phyloP scores from a whole-genome alignment of 139 green algal genomes.

The Zygnema cylindricum region DNA sequence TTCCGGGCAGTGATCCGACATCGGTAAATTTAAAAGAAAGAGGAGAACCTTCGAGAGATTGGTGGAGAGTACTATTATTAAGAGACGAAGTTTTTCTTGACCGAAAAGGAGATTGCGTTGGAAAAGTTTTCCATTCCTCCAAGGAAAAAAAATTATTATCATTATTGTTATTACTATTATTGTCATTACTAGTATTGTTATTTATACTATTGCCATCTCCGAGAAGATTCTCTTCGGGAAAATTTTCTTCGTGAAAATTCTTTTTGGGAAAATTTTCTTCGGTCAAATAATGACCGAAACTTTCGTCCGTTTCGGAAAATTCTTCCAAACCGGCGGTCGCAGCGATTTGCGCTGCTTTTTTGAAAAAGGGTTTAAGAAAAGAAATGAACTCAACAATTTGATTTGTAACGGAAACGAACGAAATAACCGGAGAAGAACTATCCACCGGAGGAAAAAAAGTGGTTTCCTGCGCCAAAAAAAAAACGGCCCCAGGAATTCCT shows the following conservation, averaged over 20 bases:
- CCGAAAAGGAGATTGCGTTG: background rate
- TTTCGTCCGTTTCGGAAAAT: background rate
- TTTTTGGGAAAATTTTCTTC: background rate
- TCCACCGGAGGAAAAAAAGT: no score
- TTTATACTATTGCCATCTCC: no score
- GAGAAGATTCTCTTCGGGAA: no score
- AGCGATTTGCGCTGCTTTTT: background rate
- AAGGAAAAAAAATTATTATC: no score
- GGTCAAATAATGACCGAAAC: background rate
- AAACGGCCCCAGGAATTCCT: background rate
- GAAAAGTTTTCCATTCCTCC: background rate
- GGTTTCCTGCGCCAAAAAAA: background rate
- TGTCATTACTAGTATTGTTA: no score
- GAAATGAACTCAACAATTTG: background rate
- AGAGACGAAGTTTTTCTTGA: no score
- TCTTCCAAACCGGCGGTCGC: background rate
- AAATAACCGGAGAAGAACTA: background rate
- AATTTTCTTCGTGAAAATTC: no score
- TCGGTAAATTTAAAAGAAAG: background rate
- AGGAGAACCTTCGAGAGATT: background rate
- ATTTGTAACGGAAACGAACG: background rate
- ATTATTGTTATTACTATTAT: no score
- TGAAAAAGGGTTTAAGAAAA: background rate
- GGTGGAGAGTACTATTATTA: background rate
- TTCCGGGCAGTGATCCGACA: background rate